These are phyloP conservation scores for Brettanomyces bruxellensis DNA, from an alignment of 805 yeast genomes.

Conservation along the genomic window DNA sequence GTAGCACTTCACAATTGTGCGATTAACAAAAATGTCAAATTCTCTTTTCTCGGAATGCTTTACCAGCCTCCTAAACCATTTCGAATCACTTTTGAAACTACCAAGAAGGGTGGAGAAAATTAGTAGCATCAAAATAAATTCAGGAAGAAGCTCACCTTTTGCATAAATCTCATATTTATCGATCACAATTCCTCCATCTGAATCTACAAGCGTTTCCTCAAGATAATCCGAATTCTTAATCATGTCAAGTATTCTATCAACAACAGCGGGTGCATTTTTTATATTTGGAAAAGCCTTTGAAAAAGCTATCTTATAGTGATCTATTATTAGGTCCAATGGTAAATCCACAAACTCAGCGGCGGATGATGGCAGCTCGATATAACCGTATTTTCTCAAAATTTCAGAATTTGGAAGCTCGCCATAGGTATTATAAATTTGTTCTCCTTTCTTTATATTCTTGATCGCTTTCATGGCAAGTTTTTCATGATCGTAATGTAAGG, in stretches of 20 bases:
- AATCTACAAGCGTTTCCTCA: slow-evolving; percentile 22
- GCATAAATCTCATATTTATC: slow-evolving; percentile 57
- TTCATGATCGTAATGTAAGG: slow-evolving; percentile 42
- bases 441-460: slow-evolving; percentile 48
- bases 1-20: slow-evolving; percentile 50
- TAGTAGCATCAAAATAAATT: slow-evolving; percentile 45
- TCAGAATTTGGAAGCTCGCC: slow-evolving; percentile 92
- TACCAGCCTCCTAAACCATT: slow-evolving; percentile 23
- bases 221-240: slow-evolving; percentile 27
- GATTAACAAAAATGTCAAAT: slow-evolving; percentile 29
- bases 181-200: slow-evolving; percentile 30
- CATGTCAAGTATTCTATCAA: slow-evolving; percentile 30
- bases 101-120: slow-evolving; percentile 32
- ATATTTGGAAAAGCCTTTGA: slow-evolving; percentile 15
- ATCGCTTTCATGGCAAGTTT: slow-evolving; percentile 64
- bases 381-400: slow-evolving; percentile 82
- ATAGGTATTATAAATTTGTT: slow-evolving; percentile 80
- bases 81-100: slow-evolving; percentile 22
- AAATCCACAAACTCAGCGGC: slow-evolving; percentile 77
- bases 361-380: slow-evolving; percentile 67
- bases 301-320: slow-evolving; percentile 25
- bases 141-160: slow-evolving; percentile 52
- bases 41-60: slow-evolving; percentile 18
- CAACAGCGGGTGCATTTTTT: slow-evolving; percentile 6
- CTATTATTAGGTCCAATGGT: slow-evolving; percentile 32